Evolutionary conservation across 768 basidiomycete genomes (phyloP), one percentile per base, ranked within the genome.

Genomic region (Hirschioporus abietinus): DNA sequence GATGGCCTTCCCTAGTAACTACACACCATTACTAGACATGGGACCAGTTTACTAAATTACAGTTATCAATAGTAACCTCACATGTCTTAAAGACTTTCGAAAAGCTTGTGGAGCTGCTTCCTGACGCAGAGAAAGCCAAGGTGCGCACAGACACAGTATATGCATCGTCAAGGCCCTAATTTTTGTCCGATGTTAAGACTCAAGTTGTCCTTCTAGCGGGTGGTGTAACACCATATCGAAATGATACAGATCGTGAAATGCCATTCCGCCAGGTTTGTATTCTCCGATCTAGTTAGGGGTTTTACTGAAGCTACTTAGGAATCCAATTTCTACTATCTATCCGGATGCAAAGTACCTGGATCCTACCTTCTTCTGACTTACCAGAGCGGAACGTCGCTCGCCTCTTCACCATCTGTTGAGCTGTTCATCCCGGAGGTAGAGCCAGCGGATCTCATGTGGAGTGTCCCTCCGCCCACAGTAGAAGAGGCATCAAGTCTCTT

Each of bases 311-410:
- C 23, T 17, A 1, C 30, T 9, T 72, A 83, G 78, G 93, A 95
- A 76, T 90, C 89, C 71, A 96, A 96, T 77, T 96, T 96, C 74
- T 89, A 85, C 78, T 96, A 94, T 74, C 81, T 96, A 18, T 86
- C 92, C 0, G 95, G 93, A 64, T 94, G 91, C 76, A 79, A 81
- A 61, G 82, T 93, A 4, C 91, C 94, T 0, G 82, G 83, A 0
- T 88, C 91, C 0, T 86, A 85, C 69, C 76, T 95, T 15, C 77
- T 95, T 23, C 77, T 91, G 9, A 76, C 82, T 1, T 88, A 82
- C 74, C 80, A 86, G 67, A 78, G 82, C 58, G 82, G 81, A 24
- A 82, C 83, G 15, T 78, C 81, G 4, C 73, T 81, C n/a, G 78
- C 76, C 2, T 72, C 73, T 9, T 74, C 73, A 0, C 79, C 84